A percentile compares a stretch with the other conserved stretches of the same genome.
phyloP scores from a whole-genome alignment of 2,329 filamentous ascomycete genomes.

The Whalleya microplaca region DNA sequence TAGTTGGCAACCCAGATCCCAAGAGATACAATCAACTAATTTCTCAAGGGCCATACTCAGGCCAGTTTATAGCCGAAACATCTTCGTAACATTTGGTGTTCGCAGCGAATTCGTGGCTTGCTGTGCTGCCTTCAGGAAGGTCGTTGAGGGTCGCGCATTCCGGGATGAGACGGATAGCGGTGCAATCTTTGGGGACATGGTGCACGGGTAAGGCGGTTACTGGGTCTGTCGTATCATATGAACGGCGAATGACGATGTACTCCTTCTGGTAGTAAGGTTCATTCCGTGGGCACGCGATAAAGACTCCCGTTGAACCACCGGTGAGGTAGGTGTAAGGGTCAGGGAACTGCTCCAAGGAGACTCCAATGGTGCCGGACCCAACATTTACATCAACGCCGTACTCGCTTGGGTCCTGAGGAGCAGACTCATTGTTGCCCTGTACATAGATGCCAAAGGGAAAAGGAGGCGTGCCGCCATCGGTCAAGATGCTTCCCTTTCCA shows the following conservation, averaged over 20 bases:
- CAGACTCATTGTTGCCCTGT: slow-evolving; percentile 21
- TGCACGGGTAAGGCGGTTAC: not conserved
- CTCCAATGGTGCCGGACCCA: slow-evolving; percentile 42
- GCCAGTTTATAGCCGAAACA: slow-evolving; percentile 45
- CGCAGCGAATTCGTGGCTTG: slow-evolving; percentile 46
- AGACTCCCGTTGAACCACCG: slow-evolving; percentile 36
- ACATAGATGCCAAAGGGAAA: slow-evolving; percentile 44
- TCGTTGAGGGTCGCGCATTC: slow-evolving; percentile 45
- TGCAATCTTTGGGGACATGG: slow-evolving; percentile 45
- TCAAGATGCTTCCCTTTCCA: slow-evolving; percentile 41
- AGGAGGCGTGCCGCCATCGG: slow-evolving; percentile 45
- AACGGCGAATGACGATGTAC: slow-evolving; percentile 45
- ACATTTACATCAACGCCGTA: slow-evolving; percentile 40
- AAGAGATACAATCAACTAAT: too few species aligned
- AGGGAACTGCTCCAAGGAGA: slow-evolving; percentile 41
- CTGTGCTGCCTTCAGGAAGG: slow-evolving; percentile 40
- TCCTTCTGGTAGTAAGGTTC: slow-evolving; percentile 47
- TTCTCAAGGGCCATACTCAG: slow-evolving; percentile 27
- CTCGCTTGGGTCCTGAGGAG: slow-evolving; percentile 10
- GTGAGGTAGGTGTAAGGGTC: slow-evolving; percentile 41
- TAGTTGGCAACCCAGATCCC: too few species aligned
- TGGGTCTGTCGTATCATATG: slow-evolving; percentile 25
- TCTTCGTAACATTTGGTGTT: slow-evolving; percentile 46
- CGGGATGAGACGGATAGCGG: slow-evolving; percentile 46
- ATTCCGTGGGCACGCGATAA: slow-evolving; percentile 47